Percentiles rank a stretch among this genome's conserved stretches.
phyloP scores from a whole-genome alignment of 2,329 filamentous ascomycete species.

The Coniochaeta sp. region DNA sequence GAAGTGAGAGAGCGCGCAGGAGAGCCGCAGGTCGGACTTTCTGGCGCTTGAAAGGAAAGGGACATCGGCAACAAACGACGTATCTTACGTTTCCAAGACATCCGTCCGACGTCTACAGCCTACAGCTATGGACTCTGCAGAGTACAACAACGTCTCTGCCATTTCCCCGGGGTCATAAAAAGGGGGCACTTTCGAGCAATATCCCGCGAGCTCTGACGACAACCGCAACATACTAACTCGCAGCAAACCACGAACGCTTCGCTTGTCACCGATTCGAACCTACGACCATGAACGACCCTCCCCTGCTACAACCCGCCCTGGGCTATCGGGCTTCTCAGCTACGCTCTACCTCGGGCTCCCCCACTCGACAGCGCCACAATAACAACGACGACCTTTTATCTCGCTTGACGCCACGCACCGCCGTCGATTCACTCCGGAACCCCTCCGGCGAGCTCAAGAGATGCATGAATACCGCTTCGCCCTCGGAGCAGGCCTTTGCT shows the following conservation, averaged over 20 bases:
- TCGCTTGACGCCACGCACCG: conserved; percentile 53
- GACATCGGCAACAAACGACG: too few species aligned
- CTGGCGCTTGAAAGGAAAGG: not conserved
- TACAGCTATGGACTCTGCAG: conserved; percentile 12
- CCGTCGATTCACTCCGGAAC: conserved; percentile 51
- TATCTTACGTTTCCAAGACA: too few species aligned
- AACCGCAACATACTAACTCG: not conserved
- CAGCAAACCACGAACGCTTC: conserved; percentile 2
- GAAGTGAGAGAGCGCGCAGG: not conserved
- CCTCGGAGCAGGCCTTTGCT: conserved; percentile 63
- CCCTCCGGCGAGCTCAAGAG: conserved; percentile 44
- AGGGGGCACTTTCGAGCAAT: conserved; percentile 10
- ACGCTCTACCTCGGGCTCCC: conserved; percentile 33
- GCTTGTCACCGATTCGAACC: conserved; percentile 1
- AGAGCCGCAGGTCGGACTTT: not conserved
- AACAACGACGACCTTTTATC: conserved; percentile 56
- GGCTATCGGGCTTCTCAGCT: conserved; percentile 31
- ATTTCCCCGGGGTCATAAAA: conserved; percentile 16
- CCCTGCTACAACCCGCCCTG: conserved; percentile 23
- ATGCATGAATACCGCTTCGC: conserved; percentile 57
- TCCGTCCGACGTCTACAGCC: conserved; percentile 6
- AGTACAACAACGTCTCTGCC: conserved; percentile 8
- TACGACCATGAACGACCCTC: conserved; percentile 27
- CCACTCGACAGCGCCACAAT: conserved; percentile 35
- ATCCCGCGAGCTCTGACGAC: conserved; percentile 9